Conservation (phyloP, 2,329 filamentous ascomycete species). For the Ceratocystis huliohia region DNA sequence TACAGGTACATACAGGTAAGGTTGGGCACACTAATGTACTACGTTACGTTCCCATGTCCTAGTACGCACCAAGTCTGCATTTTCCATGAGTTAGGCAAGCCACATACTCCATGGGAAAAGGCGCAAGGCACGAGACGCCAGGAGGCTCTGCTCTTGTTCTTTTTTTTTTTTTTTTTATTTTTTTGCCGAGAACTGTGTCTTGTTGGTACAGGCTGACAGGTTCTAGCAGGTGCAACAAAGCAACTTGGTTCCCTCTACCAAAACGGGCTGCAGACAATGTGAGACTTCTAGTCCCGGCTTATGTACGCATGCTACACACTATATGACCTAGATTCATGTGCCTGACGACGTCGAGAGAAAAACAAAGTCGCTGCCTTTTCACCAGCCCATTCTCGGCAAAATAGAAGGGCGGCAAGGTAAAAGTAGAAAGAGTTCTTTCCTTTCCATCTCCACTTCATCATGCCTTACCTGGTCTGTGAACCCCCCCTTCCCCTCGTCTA, state of each 20-base stretch:
- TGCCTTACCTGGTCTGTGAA: too few relatives aligned
- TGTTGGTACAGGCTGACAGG: not conserved
- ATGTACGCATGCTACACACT: too few relatives aligned
- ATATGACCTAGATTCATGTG: too few relatives aligned
- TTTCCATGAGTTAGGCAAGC: not conserved
- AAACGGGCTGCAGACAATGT: not conserved
- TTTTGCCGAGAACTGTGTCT: not conserved
- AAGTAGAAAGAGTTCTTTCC: too few relatives aligned
- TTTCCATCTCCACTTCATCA: too few relatives aligned
- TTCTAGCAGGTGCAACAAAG: not conserved
- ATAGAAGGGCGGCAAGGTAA: too few relatives aligned
- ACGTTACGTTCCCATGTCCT: not conserved
- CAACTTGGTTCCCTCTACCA: not conserved
- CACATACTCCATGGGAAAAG: not conserved
- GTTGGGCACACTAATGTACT: not conserved
- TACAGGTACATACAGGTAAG: not conserved
- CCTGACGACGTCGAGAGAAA: too few relatives aligned
- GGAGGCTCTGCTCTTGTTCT: constrained; percentile 1
- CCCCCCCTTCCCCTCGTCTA: too few relatives aligned
- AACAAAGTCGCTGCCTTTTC: too few relatives aligned
- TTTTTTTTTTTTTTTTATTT: not conserved
- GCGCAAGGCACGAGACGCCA: not conserved
- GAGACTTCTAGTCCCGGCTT: too few relatives aligned
- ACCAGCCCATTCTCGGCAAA: too few relatives aligned
- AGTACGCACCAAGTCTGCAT: not conserved